Evolutionary conservation across 164 flowering plant species (phyloP), one percentile per base, ranked within the genome.

Genomic region (Chimonanthus salicifolius): DNA sequence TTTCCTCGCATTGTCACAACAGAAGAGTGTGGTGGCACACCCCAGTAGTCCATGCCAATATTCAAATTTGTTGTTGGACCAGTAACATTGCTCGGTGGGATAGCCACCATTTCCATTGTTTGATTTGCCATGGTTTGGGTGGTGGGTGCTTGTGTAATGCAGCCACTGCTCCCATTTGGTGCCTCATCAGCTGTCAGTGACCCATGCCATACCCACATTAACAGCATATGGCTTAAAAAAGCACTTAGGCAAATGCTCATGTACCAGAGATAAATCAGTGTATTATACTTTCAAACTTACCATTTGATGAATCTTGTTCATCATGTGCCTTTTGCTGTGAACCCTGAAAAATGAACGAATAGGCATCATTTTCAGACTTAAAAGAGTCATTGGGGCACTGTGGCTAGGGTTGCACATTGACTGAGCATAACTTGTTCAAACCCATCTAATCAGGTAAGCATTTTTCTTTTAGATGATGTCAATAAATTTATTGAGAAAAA

Each of bases 41-140:
- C 80, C 83, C 83, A 80, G 44, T 72, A 80, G 74, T 78, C 80
- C 80, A 80, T 78, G 74, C 83, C 83, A 62, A 80, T 80, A 72
- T 80, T 78, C 54, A 80, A 74, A 49, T 78, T 80, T 66, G 83
- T 80, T 67, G 83, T 68, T 3, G 83, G 80, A 54, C 80, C 80
- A 72, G 80, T 49, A 63, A 70, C 70, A 67, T 74, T 72, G 65
- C 51, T 71, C 66, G 78, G 80, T 46, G 78, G 78, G 72, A 78
- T 10, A 44, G 74, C 46, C 77, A 78, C 70, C 21, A 71, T 54
- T 48, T 47, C 74, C 78, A 75, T 67, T 70, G 70, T 62, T 47
- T 71, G 77, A 71, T 67, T 79, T 9, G 47, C 68, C 72, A 72
- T 33, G 72, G 72, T 67, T 64, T 71, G 82, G 33, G 49, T 68